These are phyloP conservation scores for Boletales sp. DNA, from an alignment of 768 basidiomycete species.

Conservation along the genomic window DNA sequence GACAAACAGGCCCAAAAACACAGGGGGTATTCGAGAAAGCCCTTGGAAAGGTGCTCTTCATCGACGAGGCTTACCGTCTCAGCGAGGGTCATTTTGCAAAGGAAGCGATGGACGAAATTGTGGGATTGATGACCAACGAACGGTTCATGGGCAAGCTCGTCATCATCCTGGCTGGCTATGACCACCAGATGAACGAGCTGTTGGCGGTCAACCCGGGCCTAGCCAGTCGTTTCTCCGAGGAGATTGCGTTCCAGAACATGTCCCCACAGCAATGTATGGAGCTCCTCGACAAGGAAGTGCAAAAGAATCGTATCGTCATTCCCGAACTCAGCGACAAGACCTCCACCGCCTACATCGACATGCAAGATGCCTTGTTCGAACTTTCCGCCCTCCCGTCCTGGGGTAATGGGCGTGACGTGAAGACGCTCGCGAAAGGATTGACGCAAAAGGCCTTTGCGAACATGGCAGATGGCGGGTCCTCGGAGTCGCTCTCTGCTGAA, in stretches of 20 bases:
- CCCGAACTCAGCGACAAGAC: slow-evolving; percentile 28
- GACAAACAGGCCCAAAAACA: slow-evolving; percentile 71
- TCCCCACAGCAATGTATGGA: slow-evolving; percentile 47
- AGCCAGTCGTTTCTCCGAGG: slow-evolving; percentile 68
- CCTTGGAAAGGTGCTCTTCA: slow-evolving; percentile 64
- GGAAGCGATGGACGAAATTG: slow-evolving; percentile 73
- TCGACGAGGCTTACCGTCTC: slow-evolving; percentile 72
- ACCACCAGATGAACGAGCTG: slow-evolving; percentile 61
- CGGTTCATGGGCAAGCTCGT: slow-evolving; percentile 57
- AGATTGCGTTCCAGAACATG: slow-evolving; percentile 57
- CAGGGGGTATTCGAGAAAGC: slow-evolving; percentile 59
- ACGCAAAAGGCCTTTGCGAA: slow-evolving; percentile 37
- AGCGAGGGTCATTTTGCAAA: slow-evolving; percentile 62
- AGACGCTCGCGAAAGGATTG: slow-evolving; percentile 51
- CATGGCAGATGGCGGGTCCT: slow-evolving; percentile 14
- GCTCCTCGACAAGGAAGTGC: slow-evolving; percentile 47
- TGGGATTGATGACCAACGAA: slow-evolving; percentile 58
- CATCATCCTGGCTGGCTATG: slow-evolving; percentile 71
- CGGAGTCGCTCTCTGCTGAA: slow-evolving; percentile 21
- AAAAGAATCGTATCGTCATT: slow-evolving; percentile 39
- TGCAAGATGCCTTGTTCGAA: slow-evolving; percentile 38
- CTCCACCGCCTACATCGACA: slow-evolving; percentile 12
- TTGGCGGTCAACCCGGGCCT: slow-evolving; percentile 60
- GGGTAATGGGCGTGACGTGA: slow-evolving; percentile 69
- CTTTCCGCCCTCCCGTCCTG: slow-evolving; percentile 50